These are phyloP conservation scores for Mycena sanguinolenta DNA, from an alignment of 768 basidiomycete genomes.

Conservation along the genomic window DNA sequence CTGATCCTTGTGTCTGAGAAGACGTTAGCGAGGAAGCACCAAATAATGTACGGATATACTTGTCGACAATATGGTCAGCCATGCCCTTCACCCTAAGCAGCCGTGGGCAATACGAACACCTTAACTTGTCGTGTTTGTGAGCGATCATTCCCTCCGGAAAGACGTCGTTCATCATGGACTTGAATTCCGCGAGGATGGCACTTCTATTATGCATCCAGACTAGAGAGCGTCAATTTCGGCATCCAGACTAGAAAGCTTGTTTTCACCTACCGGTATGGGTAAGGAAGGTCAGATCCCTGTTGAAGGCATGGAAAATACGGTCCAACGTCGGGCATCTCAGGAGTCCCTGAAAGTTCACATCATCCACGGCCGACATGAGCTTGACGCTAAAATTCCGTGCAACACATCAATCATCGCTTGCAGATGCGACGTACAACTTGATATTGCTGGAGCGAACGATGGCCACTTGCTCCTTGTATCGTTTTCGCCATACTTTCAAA, in stretches of 20 bases:
- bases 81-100: constrained; percentile 1
- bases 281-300: constrained; percentile 5
- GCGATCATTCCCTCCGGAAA: not conserved
- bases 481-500: constrained; percentile 7
- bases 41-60: too few relatives aligned
- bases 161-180: not conserved
- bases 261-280: constrained; percentile 13
- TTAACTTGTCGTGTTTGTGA: constrained; percentile 3
- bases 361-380: not conserved
- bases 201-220: constrained; percentile 17
- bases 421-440: constrained; percentile 1
- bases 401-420: too few relatives aligned
- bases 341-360: constrained; percentile 9
- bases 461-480: constrained; percentile 1
- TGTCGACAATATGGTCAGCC: constrained; percentile 12
- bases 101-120: constrained; percentile 12
- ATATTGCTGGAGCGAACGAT: not conserved
- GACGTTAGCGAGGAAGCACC: too few relatives aligned
- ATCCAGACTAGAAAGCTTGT: not conserved
- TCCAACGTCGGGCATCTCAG: constrained; percentile 11
- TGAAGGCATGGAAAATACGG: not conserved
- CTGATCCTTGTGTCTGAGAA: constrained; percentile 13
- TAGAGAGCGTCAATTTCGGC: not conserved
- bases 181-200: constrained; percentile 1
- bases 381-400: constrained; percentile 1